phyloP scores from a whole-genome alignment of 1,284 basidiomycete species.

The Malassezia psittaci region DNA sequence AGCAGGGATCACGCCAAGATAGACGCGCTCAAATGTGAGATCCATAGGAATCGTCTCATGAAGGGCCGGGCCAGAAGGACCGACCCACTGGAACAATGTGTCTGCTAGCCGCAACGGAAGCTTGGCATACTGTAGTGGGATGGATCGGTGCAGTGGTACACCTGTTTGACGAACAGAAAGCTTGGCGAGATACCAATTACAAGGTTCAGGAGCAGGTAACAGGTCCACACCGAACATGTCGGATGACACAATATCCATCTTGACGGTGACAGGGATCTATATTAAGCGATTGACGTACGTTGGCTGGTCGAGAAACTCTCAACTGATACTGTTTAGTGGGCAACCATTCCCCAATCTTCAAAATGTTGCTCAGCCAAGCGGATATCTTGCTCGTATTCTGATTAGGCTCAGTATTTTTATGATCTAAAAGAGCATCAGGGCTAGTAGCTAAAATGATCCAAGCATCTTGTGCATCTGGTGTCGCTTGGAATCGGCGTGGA shows the following conservation, averaged over 20 bases:
- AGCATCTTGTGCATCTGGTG: neutral
- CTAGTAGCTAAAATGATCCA: neutral
- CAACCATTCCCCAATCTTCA: neutral
- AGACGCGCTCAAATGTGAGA: slow-evolving; percentile 12
- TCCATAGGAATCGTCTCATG: neutral
- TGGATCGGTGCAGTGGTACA: neutral
- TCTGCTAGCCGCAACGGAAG: neutral
- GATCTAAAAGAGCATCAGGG: too few species aligned
- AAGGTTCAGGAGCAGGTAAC: neutral
- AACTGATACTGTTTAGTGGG: slow-evolving; percentile 14
- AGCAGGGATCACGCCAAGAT: slow-evolving; percentile 10
- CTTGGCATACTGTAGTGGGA: neutral
- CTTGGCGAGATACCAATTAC: slow-evolving; percentile 1
- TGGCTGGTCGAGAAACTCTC: slow-evolving; percentile 11
- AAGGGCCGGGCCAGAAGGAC: neutral
- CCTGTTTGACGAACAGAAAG: neutral
- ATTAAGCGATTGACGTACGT: slow-evolving; percentile 1
- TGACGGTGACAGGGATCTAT: neutral
- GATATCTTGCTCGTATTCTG: too few species aligned
- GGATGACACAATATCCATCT: slow-evolving; percentile 1
- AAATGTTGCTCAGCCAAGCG: too few species aligned
- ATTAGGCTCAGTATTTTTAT: too few species aligned
- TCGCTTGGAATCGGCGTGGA: slow-evolving; percentile 1
- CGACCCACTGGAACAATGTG: neutral
- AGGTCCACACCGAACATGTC: slow-evolving; percentile 1